Evolutionary conservation across 768 basidiomycete species (phyloP), one percentile per base, ranked within the genome.

Genomic region (Lentinula sp.): DNA sequence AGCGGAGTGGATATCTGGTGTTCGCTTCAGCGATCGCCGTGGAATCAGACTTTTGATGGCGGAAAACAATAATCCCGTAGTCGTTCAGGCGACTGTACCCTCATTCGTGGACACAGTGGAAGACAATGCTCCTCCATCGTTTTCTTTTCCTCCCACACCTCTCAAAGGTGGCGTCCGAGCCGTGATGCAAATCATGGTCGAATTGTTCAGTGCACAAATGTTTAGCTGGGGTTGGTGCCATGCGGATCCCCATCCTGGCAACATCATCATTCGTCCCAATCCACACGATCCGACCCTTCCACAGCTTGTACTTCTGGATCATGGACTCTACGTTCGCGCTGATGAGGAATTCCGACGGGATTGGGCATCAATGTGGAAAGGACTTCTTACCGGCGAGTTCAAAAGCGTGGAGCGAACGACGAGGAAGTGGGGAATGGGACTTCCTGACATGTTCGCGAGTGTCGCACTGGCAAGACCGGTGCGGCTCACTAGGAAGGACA

Each of bases 181-280:
- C 36, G 79, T 91, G 60, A 93, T 97, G 92, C 85, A 90, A 62
- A 86, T 86, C 20, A 93, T 93, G 81, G 86, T 94, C 41, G 88
- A 92, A 63, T 78, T 93, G 2, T 95, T 95, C 76, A 88, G 88
- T 35, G 91, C 90, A 2, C 93, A 85, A 77, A 95, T 95, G 73
- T 98, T 97, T 71, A 82, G 82, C 61, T 97, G 90, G 90, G 93
- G 94, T 10, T 94, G 81, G 88, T 94, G 3, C 87, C 92, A 71
- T 93, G 93, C 68, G 28, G 85, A 86, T 60, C 85, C 84, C 0
- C 85, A 90, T 64, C 87, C 87, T 2, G 89, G 90, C 9, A 93
- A 96, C 72, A 81, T 95, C 62, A 84, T 85, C 72, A 83, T 88
- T 66, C 90, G 81, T 7, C 84, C 83, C 1, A 73, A 84, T 28